Conservation (phyloP, 495 filamentous ascomycete species). For the Aspergillus egyptiacus region DNA sequence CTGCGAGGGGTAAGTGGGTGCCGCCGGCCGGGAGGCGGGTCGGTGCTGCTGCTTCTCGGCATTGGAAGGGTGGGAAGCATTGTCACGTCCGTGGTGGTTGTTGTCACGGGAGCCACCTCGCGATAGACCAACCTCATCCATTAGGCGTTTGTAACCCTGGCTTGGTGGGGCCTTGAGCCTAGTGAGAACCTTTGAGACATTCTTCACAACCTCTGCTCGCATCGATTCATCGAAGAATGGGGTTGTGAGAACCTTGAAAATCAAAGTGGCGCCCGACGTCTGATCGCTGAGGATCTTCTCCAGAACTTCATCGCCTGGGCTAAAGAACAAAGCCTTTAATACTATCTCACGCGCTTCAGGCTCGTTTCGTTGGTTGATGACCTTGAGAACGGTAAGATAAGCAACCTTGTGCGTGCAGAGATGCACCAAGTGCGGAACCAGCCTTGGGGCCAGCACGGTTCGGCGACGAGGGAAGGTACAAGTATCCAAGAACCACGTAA, state of each 20-base stretch:
- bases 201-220: slow-evolving; percentile 80
- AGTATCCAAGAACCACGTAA: slow-evolving; percentile 98
- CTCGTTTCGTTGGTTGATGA: slow-evolving; percentile 97
- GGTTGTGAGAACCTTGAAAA: slow-evolving; percentile 96
- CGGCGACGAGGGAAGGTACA: slow-evolving; percentile 92
- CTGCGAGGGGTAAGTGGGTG: slow-evolving; percentile 37
- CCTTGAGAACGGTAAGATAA: slow-evolving; percentile 93
- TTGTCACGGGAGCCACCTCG: slow-evolving; percentile 47
- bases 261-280: slow-evolving; percentile 86
- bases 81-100: slow-evolving; percentile 38
- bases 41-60: slow-evolving; percentile 46
- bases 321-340: slow-evolving; percentile 91
- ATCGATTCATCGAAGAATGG: slow-evolving; percentile 95
- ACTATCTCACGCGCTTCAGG: slow-evolving; percentile 88
- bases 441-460: slow-evolving; percentile 83
- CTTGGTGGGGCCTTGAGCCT: slow-evolving; percentile 87
- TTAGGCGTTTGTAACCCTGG: slow-evolving; percentile 95
- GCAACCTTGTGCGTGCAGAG: slow-evolving; percentile 98
- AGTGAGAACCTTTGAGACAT: slow-evolving; percentile 80
- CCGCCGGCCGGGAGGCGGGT: slow-evolving; percentile 43
- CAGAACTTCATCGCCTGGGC: slow-evolving; percentile 75
- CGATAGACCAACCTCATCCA: slow-evolving; percentile 91
- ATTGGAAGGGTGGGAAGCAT: slow-evolving; percentile 27
- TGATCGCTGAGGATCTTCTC: slow-evolving; percentile 90
- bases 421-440: slow-evolving; percentile 94